Evolutionary conservation across 306 rosid genomes (phyloP), one percentile per base, ranked within the genome.

Genomic region (Cyclanthera cordifolia): DNA sequence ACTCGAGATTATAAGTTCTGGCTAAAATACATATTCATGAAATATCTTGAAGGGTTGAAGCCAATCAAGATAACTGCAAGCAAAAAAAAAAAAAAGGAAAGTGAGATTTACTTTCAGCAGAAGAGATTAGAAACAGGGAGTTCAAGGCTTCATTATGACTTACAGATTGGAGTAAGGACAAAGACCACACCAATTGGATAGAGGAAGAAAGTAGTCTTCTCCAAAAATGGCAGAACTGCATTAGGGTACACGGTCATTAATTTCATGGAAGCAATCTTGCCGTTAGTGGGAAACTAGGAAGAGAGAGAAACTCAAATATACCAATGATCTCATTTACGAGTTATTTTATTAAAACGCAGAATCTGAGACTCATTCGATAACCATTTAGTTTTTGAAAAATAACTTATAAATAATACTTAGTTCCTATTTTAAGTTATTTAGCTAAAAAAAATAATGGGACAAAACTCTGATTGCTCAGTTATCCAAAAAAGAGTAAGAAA

Each of bases 21-120:
- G 77, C 97, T 82, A 79, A 94, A 94, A 83, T 88, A 88, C 76
- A 88, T 66, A 76, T 81, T 94, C 97, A 94, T 86, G 70, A 90
- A 88, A 58, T 94, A 90, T 90, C 94, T 90, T 60, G 99, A 94
- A 37, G 99, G 99, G 79, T 86, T 94, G 95, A 94, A 94, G 80
- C 99, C 99, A 73, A 87, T 87, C 83, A 94, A 82, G 79, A 90
- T 86, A 73, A 90, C 99, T 94, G 95, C 91, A 78, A 20, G 67
- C 50, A 57, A 76, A 75, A 71, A 49, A 5, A 19, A 17, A 21
- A 30, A 47, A 71, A 49, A 5, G 23, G 23, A 21, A 30, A 47
- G 63, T 8, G 10, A 70, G 13, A 59, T 72, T 69, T 72, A 41
- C 20, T 55, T 67, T 80, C 57, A 84, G 79, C 20, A 49, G 57